Evolutionary conservation across 176 grass and related monocot species (phyloP).

Genomic region (Poa pratensis): DNA sequence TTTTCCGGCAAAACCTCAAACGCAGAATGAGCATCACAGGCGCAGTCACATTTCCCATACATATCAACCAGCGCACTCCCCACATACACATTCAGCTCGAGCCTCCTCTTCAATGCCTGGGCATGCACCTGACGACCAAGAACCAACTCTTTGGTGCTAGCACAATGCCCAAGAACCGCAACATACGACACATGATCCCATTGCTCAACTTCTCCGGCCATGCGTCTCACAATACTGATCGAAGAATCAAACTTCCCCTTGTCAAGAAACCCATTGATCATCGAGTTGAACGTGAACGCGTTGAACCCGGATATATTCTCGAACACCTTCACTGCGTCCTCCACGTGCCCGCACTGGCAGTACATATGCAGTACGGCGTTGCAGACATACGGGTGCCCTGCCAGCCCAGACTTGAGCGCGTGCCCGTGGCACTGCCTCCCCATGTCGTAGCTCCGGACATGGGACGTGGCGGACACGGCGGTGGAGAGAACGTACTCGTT

Average conservation of each 20-base stretch:
- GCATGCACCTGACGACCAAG: slow-evolving; percentile 66
- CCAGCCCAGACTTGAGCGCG: slow-evolving; percentile 58
- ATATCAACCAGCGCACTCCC: slow-evolving; percentile 73
- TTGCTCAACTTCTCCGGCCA: slow-evolving; percentile 47
- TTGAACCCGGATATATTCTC: slow-evolving; percentile 48
- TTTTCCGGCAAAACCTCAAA: slow-evolving; percentile 60
- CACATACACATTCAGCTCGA: slow-evolving; percentile 55
- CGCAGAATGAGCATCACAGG: slow-evolving; percentile 47
- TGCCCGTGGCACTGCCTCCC: slow-evolving; percentile 67
- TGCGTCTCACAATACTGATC: slow-evolving; percentile 43
- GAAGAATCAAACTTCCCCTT: slow-evolving; percentile 47
- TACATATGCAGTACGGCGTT: slow-evolving; percentile 77
- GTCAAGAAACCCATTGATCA: slow-evolving; percentile 80
- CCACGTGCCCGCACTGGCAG: slow-evolving; percentile 55
- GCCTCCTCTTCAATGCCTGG: slow-evolving; percentile 64
- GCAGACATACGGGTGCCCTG: slow-evolving; percentile 45
- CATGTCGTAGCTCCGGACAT: slow-evolving; percentile 55
- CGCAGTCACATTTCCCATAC: slow-evolving; percentile 74
- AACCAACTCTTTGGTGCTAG: slow-evolving; percentile 51
- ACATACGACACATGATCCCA: slow-evolving; percentile 84
- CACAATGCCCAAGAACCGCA: slow-evolving; percentile 67
- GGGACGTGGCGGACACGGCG: slow-evolving; percentile 36
- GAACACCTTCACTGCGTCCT: slow-evolving; percentile 54
- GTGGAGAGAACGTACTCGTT: slow-evolving; percentile 72
- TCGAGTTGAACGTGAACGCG: slow-evolving; percentile 62